Evolutionary conservation across 257 asterid genomes (phyloP).

Genomic region (Pogostemon cablin): DNA sequence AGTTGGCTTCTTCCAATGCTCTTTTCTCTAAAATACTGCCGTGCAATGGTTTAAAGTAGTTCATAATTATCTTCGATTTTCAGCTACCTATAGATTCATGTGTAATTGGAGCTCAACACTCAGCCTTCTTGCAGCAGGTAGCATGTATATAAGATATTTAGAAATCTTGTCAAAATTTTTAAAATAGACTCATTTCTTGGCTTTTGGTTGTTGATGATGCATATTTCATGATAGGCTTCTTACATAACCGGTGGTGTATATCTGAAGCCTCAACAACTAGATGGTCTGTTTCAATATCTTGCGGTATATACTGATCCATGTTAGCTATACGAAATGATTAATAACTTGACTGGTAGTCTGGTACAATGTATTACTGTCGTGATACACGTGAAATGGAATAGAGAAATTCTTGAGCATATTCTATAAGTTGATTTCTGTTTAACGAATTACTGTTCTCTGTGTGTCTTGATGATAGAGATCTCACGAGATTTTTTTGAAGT

Average conservation of each 20-base stretch:
- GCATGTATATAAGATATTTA: constrained; percentile 15
- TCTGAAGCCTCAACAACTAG: constrained; percentile 79
- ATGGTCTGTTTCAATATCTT: constrained; percentile 83
- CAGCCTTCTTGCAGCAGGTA: constrained; percentile 98
- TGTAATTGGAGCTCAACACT: constrained; percentile 79
- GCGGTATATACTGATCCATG: constrained; percentile 52
- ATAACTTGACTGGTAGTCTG: too few species aligned
- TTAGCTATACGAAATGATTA: background rate
- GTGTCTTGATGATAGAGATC: background rate
- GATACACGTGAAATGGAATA: background rate
- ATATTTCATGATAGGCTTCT: constrained; percentile 66
- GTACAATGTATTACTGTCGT: too few species aligned
- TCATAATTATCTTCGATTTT: constrained; percentile 25
- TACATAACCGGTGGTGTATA: constrained; percentile 87
- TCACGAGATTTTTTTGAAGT: background rate
- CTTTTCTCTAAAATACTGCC: constrained; percentile 13
- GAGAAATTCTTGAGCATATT: background rate
- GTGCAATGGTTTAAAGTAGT: constrained; percentile 1
- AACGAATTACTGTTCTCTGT: background rate
- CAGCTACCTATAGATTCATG: constrained; percentile 95
- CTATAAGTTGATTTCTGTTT: background rate
- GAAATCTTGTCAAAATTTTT: constrained; percentile 8
- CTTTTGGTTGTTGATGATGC: constrained; percentile 31
- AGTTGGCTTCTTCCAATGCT: constrained; percentile 10
- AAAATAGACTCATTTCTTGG: constrained; percentile 18